These are phyloP conservation scores for Cladosporium sphaerospermum DNA, from an alignment of 2,329 filamentous ascomycete genomes.

Conservation along the genomic window DNA sequence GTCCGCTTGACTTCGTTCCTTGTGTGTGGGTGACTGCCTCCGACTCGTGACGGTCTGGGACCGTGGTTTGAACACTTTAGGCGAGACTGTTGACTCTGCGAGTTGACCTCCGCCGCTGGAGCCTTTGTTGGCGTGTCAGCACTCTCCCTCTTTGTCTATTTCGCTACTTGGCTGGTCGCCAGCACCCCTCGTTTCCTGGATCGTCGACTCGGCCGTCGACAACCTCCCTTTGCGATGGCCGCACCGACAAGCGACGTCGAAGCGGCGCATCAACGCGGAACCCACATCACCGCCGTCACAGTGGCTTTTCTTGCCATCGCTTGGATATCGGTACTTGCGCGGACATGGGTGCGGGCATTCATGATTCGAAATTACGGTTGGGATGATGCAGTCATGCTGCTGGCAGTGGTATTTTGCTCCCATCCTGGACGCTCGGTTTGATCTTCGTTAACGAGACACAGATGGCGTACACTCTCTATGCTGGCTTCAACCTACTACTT, in stretches of 20 bases:
- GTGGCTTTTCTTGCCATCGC: slow-evolving; percentile 30
- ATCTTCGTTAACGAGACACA: background rate
- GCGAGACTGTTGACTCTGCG: too few species aligned
- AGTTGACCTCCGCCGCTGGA: too few species aligned
- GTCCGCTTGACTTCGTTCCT: too few species aligned
- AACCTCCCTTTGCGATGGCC: too few species aligned
- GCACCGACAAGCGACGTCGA: background rate
- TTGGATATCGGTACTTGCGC: slow-evolving; percentile 34
- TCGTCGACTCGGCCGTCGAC: too few species aligned
- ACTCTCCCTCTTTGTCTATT: too few species aligned
- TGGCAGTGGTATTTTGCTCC: slow-evolving; percentile 30
- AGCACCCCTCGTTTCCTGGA: too few species aligned
- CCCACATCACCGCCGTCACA: slow-evolving; percentile 6
- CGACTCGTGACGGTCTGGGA: too few species aligned
- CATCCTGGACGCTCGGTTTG: background rate
- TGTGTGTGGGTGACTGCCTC: too few species aligned
- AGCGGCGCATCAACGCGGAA: background rate
- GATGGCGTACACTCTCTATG: slow-evolving; percentile 6
- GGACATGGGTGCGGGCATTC: slow-evolving; percentile 35
- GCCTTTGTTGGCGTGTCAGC: too few species aligned
- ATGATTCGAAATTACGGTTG: slow-evolving; percentile 38
- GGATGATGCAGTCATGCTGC: slow-evolving; percentile 38
- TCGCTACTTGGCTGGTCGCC: too few species aligned
- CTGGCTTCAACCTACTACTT: slow-evolving; percentile 10
- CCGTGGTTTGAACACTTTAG: too few species aligned